These are phyloP conservation scores for Volvox reticuliferus DNA, from an alignment of 139 green algal genomes.

Conservation along the genomic window DNA sequence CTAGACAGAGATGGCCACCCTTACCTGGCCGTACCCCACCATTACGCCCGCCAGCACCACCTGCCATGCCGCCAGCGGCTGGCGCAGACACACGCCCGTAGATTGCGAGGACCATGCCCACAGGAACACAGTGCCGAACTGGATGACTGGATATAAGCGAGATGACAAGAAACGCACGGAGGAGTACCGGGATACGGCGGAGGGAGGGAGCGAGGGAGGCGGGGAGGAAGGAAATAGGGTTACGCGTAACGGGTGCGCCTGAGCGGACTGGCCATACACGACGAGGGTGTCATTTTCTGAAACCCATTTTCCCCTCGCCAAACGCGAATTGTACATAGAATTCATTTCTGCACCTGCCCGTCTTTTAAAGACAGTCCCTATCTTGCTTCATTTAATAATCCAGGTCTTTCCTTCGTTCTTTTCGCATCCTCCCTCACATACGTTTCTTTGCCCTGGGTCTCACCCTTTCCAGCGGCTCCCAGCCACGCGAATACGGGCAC, in stretches of 20 bases:
- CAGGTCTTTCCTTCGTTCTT: not conserved
- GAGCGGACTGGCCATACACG: too few species aligned
- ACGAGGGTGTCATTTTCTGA: too few species aligned
- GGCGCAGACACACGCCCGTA: conserved; percentile 60
- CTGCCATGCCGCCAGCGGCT: not conserved
- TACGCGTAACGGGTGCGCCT: not conserved
- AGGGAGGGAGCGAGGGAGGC: not conserved
- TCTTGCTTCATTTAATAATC: too few species aligned
- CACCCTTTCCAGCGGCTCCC: conserved; percentile 73
- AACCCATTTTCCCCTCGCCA: too few species aligned
- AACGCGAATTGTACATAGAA: too few species aligned
- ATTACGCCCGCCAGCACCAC: conserved; percentile 48
- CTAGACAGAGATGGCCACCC: not conserved
- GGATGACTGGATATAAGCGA: conserved; percentile 54
- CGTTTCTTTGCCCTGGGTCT: not conserved
- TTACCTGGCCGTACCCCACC: conserved; percentile 31
- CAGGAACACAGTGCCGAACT: conserved; percentile 58
- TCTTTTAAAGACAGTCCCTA: too few species aligned
- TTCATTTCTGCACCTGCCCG: too few species aligned
- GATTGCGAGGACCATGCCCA: conserved; percentile 61
- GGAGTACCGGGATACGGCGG: too few species aligned
- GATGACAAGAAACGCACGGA: too few species aligned
- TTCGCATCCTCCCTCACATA: not conserved
- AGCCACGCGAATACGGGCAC: conserved; percentile 66
- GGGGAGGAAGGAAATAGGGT: not conserved